Base-by-base conservation (phyloP, 2,329 filamentous ascomycete species). In the Purpureocillium takamizusanense region DNA sequence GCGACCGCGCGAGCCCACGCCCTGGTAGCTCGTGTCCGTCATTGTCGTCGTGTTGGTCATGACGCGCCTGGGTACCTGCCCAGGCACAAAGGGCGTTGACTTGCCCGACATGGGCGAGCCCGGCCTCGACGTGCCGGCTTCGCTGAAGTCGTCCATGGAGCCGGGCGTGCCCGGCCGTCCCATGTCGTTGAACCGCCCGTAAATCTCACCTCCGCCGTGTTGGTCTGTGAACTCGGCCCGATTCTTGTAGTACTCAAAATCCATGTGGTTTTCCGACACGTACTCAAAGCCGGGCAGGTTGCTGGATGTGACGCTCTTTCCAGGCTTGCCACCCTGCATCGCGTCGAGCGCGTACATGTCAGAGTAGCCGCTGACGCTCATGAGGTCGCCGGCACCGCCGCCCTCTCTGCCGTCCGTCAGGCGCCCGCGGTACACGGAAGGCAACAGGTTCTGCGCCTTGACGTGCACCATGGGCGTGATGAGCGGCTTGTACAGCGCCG, bases 381-480 rank as follows among this genome's bases (percentile, higher is more conserved):
- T 64, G 18, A 69, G 61, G 37, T 81, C 72, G 40, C 70, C 66
- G 0, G 72, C 66, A n/a, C 70, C 71, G 2, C 69, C 70, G 2
- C 69, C 70, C 18, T 77, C 74, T 21, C 78, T 72, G 2, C 78
- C 75, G 40, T 87, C 81, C 3, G 71, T 74, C 17, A 94, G 64
- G 4, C 90, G 81, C 10, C 89, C 90, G 17, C 80, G 80, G 57
- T 95, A 95, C 36, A 98, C 73, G 32, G 84, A 78, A n/a, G 83
- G 81, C 9, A 98, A 72, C 31, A 92, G 73, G 42, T 92, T 88
- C 52, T 92, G 86, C 3, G 87, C 86, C 61, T 85, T 94, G 38
- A 86, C 83, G 51, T 94, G 83, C 4, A 97, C 90, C 89, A 97
- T 95, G 3, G 90, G 90, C 0, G 88, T 94, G 50, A 90, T 89